A percentile compares a stretch with the other conserved stretches of the same genome.
Conservation (phyloP, 2,329 filamentous ascomycete species). For the Diaporthe sp. region DNA sequence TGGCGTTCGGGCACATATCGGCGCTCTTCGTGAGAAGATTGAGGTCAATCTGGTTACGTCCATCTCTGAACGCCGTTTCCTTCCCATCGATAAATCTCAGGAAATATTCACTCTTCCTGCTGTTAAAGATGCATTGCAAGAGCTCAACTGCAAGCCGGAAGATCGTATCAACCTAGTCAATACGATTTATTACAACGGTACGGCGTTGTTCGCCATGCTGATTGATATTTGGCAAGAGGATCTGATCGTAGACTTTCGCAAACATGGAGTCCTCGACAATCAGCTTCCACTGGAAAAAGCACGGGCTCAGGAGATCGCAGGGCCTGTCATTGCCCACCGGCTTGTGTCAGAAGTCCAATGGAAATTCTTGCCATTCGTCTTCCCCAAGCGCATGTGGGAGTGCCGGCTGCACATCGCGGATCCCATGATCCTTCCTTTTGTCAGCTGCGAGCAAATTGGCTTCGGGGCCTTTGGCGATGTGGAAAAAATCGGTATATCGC, state of each 20-base stretch:
- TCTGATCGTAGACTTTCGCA: not conserved
- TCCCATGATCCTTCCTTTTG: not conserved
- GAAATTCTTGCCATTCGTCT: not conserved
- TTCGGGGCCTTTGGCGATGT: not conserved
- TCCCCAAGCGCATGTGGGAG: conserved; percentile 3
- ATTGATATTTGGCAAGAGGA: not conserved
- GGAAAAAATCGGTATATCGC: not conserved
- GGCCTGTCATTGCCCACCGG: not conserved
- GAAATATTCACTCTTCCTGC: not conserved
- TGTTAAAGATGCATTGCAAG: not conserved
- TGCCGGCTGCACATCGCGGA: not conserved
- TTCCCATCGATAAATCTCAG: not conserved
- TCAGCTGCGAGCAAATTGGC: not conserved
- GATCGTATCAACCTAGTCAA: not conserved
- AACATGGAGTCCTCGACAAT: not conserved
- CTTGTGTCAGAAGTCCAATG: conserved; percentile 7
- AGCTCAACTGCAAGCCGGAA: not conserved
- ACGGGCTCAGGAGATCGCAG: not conserved
- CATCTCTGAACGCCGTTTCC: conserved; percentile 1
- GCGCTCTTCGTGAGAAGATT: not conserved
- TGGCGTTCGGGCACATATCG: not conserved
- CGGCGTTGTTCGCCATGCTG: not conserved
- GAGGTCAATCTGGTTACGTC: not conserved
- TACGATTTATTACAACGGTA: not conserved
- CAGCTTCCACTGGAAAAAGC: not conserved